Base-by-base conservation (phyloP, 169 alveolate genomes). In the Cryptosporidium muris region DNA sequence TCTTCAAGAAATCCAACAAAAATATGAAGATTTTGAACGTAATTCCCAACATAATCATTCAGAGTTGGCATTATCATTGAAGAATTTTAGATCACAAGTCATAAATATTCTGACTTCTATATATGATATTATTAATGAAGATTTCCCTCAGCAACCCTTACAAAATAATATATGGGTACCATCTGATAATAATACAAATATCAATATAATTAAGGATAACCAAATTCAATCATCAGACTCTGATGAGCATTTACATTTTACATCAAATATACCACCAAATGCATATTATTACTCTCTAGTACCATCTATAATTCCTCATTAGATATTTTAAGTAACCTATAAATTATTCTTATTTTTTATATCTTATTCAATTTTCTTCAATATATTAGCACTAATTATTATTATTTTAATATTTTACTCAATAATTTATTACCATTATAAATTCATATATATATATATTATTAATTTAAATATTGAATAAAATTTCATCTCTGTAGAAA, bases 181-280 rank as follows among this genome's bases (percentile, higher is more conserved):
- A 25, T 25, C 65, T 11, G 9, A 25, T 1, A 60, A 51, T 11
- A 40, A 36, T 51, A 8, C 8, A 53, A 36, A 51, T 2, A 53
- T 2, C 14, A 51, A 66, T 52, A 5, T 4, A 16, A 12, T 11
- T 53, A 36, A 9, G 34, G 47, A 7, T 40, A n/a, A 5, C 0
- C 2, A 37, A 8, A 38, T 2, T 16, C 6, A 37, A 16, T 16
- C 63, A 53, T 4, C 14, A 53, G 1, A 53, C 5, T 5, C 34
- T 4, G 9, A 53, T 4, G 1, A 53, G 1, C 14, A 2, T 53
- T 60, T 47, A 36, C 8, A 64, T 64, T 43, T 56, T 5, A 16
- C 56, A n/a, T 8, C n/a, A 38, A 56, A 42, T 58, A 60, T 74
- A 6, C 85, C 85, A 25, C 85, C 85, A 25, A 74, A 58, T 74